Base-by-base conservation (phyloP, 192 early-diverging fungal species). In the Backusella westeae region DNA sequence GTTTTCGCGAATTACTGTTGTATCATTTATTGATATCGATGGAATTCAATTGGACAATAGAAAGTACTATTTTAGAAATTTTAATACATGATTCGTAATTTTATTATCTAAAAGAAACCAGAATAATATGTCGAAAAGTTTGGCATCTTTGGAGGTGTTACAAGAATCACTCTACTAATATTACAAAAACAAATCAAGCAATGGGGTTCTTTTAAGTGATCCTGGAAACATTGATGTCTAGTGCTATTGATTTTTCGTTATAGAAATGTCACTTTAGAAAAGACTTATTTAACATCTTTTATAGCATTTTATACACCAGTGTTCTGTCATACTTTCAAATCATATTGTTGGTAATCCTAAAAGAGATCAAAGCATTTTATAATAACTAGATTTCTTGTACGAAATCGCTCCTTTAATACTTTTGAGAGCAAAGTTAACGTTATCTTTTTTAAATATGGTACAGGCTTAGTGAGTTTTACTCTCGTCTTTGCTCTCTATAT, bases 1-100 rank as follows among this genome's bases (percentile, higher is more conserved):
- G 35, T 35, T 21, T 69, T 69, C 4, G 67, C 9, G 34, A 35
- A 19, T 21, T 36, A 36, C 19, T 39, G 29, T 17, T 34, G 17
- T 67, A 17, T 34, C 9, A 29, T 14, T 67, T 69, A 19, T 10
- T 69, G 19, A 19, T n/a, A 35, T 21, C 34, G 36, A 21, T 38
- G n/a, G 3, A 38, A 35, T 69, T n/a, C 39, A 69, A 35, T 69
- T 38, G 68, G 68, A 21, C 12, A 68, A 17, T 29, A 68, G 67
- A 68, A 68, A 68, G 3, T 35, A 68, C 67, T 68, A 17, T 68
- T 68, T 35, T 68, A 68, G 29, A 68, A 38, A 38, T 34, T 63
- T 21, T 21, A 53, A 53, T 53, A 3, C 32, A 53, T 53, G 52
- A 53, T 53, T 53, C 52, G 52, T 53, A 53, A n/a, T 21, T 53